Conservation (phyloP, 768 basidiomycete species). For the Collybiopsis confluens region DNA sequence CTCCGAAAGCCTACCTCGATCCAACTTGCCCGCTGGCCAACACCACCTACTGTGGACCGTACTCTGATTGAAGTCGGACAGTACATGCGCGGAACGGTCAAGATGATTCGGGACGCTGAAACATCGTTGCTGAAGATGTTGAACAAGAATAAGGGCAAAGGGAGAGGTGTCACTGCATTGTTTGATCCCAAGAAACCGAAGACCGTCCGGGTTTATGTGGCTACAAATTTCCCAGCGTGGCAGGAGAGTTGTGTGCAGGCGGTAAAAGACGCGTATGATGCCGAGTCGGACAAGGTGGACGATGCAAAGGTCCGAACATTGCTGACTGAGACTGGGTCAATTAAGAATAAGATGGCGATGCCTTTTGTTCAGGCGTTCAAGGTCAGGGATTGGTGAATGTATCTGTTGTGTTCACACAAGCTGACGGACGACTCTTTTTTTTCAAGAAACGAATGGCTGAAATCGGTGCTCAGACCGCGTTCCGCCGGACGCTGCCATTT, state of each 20-base stretch:
- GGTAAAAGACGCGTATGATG: constrained; percentile 64
- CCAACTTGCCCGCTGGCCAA: constrained; percentile 83
- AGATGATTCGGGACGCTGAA: constrained; percentile 89
- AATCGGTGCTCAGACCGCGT: constrained; percentile 70
- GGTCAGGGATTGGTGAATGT: too few relatives aligned
- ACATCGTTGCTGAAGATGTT: constrained; percentile 72
- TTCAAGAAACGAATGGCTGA: constrained; percentile 78
- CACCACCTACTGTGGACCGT: constrained; percentile 57
- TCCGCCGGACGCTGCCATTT: constrained; percentile 81
- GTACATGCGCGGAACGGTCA: constrained; percentile 91
- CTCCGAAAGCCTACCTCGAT: constrained; percentile 73
- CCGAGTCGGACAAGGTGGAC: constrained; percentile 63
- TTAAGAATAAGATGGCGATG: constrained; percentile 96
- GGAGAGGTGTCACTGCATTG: constrained; percentile 33
- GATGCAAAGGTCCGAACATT: constrained; percentile 72
- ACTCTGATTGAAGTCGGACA: constrained; percentile 64
- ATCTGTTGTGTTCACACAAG: too few relatives aligned
- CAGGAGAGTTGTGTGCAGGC: constrained; percentile 79
- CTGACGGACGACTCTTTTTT: too few relatives aligned
- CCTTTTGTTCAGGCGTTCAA: constrained; percentile 93
- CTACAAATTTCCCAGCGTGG: constrained; percentile 90
- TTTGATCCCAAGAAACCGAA: constrained; percentile 88
- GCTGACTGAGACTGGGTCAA: constrained; percentile 67
- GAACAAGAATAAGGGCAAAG: constrained; percentile 70
- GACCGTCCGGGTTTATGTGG: constrained; percentile 85